Evolutionary conservation across 75 land plant genomes (phyloP), one percentile per base, ranked within the genome.

Genomic region (Larix kaempferi): DNA sequence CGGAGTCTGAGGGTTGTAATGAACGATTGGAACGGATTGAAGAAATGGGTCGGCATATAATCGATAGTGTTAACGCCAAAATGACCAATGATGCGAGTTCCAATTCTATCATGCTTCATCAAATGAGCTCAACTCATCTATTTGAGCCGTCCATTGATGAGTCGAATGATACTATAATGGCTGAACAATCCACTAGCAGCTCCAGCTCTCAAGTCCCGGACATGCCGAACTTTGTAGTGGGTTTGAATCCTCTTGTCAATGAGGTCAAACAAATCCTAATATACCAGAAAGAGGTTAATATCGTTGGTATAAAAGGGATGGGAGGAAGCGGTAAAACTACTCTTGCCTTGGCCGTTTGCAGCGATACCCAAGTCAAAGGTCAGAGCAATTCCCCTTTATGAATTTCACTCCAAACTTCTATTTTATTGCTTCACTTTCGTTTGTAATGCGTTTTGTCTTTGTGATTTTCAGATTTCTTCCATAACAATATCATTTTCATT

Each of bases 401-500:
- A 41, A 41, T 41, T 41, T 41, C 6, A 5, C 4, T 5, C 3
- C 44, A 5, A 5, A 41, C 4, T 5, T 41, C 6, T 6, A 41
- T 41, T 41, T 41, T 41, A 41, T 41, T 41, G 44, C 44, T 41
- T 41, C 6, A 41, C 6, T 41, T 41, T 41, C 44, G 44, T 41
- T 41, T 41, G 44, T 41, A 41, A 41, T 41, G 6, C 6, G 44
- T 41, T 41, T 41, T 41, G 4, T 41, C 44, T 41, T 41, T 66
- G 7, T 33, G 44, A 66, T 54, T 55, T 69, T 6, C 84, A 90
- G 92, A 74, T 22, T 49, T 81, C 65, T 90, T 87, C 26, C 58
- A 78, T 10, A 71, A 83, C 23, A 79, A 80, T 33, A 85, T 90
- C 41, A 76, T 85, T 69, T 90, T 90, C 66, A 75, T 80, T 37